Base-by-base conservation (phyloP, 73 alveolate genomes). In the Paramecium primaurelia region DNA sequence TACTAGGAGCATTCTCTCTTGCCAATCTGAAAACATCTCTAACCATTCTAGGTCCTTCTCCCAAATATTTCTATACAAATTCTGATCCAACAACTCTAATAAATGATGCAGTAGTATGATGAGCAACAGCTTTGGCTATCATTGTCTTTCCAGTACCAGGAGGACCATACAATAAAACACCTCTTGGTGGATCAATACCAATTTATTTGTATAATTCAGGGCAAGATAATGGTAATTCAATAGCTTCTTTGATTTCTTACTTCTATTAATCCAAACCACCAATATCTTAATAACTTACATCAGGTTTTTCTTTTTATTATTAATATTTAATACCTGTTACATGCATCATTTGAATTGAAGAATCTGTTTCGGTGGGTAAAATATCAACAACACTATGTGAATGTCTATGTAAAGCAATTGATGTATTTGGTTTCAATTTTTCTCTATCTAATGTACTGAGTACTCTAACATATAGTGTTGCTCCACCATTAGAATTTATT, bases 41-140 rank as follows among this genome's bases (percentile, higher is more conserved):
- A 49, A 99, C 99, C 99, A 99, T 98, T 92, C 99, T 95, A 14
- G 99, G 99, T n/a, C 99, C 99, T 92, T 99, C 99, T 42, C 99
- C 99, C 75, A 99, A 96, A 93, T 98, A 99, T 93, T 99, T 99
- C 95, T 98, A 99, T 51, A 98, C 99, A 88, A 99, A 99, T 93
- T 98, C 99, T 36, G 99, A 96, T 16, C 99, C 99, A 16, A 98
- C 99, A 85, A 99, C 99, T 80, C 99, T 96, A 37, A 99, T 96
- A 96, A 98, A 97, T 22, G 99, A 94, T 32, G 99, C 99, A 18
- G 97, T 97, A 4, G 99, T 99, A 86, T 96, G 98, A 95, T 96
- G 95, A 22, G 99, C 99, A 30, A 99, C 99, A 1, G 99, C 99
- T 88, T 95, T 98, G 9, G 99, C 99, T 85, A 98, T 96, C 99